A percentile compares a stretch with the other conserved stretches of the same genome.
These are phyloP conservation scores for Cystofilobasidium capitatum DNA, from an alignment of 768 basidiomycete species.

Conservation along the genomic window DNA sequence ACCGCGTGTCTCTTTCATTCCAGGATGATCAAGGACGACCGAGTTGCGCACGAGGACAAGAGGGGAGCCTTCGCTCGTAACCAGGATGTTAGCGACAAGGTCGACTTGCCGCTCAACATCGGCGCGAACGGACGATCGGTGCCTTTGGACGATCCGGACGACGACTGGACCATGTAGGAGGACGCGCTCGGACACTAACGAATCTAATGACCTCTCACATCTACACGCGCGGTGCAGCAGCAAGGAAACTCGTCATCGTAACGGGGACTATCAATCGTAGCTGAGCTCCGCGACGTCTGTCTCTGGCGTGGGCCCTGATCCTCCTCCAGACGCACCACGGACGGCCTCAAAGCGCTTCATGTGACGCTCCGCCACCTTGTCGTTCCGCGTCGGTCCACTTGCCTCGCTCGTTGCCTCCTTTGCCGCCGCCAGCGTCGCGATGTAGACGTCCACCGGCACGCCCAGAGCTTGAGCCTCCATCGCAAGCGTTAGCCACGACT, in stretches of 20 bases:
- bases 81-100: slow-evolving; percentile 23
- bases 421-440: background rate
- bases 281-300: background rate
- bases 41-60: slow-evolving; percentile 47
- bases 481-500: slow-evolving; percentile 3
- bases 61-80: slow-evolving; percentile 25
- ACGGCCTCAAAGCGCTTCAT: background rate
- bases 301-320: background rate
- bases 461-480: background rate
- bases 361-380: background rate
- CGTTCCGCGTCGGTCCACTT: background rate
- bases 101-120: slow-evolving; percentile 15
- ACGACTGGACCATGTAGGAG: slow-evolving; percentile 5
- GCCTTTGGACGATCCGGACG: background rate
- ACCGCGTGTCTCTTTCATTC: background rate
- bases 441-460: background rate
- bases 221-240: background rate
- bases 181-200: background rate
- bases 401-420: background rate
- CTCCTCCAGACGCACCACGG: background rate
- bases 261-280: background rate
- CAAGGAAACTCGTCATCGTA: background rate
- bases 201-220: background rate
- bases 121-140: background rate
- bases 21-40: slow-evolving; percentile 86